Percentiles rank a stretch among this genome's conserved stretches.
These are phyloP conservation scores for Asterophora lycoperdoides DNA, from an alignment of 768 basidiomycete species.

Conservation along the genomic window DNA sequence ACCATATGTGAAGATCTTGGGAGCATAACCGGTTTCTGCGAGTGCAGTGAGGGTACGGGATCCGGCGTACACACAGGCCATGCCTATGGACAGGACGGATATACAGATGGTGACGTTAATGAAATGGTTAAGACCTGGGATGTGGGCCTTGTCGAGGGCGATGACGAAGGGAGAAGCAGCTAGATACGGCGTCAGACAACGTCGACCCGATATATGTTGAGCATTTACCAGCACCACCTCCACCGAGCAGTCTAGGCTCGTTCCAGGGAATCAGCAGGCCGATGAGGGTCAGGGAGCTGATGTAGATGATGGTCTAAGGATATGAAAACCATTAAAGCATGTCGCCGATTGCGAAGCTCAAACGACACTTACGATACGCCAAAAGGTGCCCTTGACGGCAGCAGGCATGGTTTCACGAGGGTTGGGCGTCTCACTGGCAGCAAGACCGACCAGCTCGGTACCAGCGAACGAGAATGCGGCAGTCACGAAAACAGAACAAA, in stretches of 20 bases:
- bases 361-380: conserved; percentile 37
- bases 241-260: conserved; percentile 34
- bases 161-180: conserved; percentile 46
- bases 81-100: conserved; percentile 42
- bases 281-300: conserved; percentile 41
- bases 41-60: conserved; percentile 43
- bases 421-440: conserved; percentile 43
- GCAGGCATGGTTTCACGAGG: conserved; percentile 39
- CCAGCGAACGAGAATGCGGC: conserved; percentile 45
- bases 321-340: background rate
- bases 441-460: conserved; percentile 44
- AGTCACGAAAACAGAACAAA: conserved; percentile 44
- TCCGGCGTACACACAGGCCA: conserved; percentile 43
- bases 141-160: conserved; percentile 34
- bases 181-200: background rate
- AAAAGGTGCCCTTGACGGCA: conserved; percentile 46
- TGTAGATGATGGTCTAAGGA: conserved; percentile 39
- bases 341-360: background rate
- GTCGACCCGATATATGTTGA: background rate
- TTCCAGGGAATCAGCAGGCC: conserved; percentile 35
- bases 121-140: conserved; percentile 40
- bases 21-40: conserved; percentile 44
- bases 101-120: conserved; percentile 43
- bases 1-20: conserved; percentile 39
- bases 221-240: conserved; percentile 28